These are phyloP conservation scores for Phylloporus scabripes DNA, from an alignment of 768 basidiomycete species.

Conservation along the genomic window DNA sequence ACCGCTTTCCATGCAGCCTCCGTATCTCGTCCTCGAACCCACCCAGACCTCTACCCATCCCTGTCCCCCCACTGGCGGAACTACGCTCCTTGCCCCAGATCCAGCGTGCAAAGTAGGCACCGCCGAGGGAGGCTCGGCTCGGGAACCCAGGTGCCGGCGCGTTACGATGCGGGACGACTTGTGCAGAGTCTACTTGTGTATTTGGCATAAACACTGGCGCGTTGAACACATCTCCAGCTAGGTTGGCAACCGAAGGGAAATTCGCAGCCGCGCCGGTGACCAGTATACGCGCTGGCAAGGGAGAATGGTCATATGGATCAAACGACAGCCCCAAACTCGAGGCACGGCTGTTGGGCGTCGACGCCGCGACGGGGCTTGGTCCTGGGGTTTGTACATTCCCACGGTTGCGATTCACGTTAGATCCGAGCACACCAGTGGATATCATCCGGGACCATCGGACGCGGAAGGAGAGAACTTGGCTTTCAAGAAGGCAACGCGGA, in stretches of 20 bases:
- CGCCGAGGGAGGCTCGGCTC: constrained; percentile 63
- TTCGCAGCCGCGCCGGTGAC: constrained; percentile 78
- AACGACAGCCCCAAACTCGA: constrained; percentile 60
- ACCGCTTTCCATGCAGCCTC: constrained; percentile 64
- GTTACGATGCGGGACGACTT: constrained; percentile 63
- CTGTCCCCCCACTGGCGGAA: constrained; percentile 25
- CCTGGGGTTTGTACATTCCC: constrained; percentile 29
- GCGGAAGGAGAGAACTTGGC: constrained; percentile 75
- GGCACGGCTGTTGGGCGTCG: constrained; percentile 22
- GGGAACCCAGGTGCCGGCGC: constrained; percentile 67
- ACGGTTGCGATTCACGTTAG: constrained; percentile 28
- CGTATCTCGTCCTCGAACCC: constrained; percentile 80
- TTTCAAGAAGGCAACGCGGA: constrained; percentile 80
- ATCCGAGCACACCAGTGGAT: constrained; percentile 60
- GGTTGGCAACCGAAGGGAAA: constrained; percentile 75
- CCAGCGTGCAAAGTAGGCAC: constrained; percentile 80
- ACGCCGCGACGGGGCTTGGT: constrained; percentile 21
- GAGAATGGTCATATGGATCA: constrained; percentile 69
- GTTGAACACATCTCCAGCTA: constrained; percentile 80
- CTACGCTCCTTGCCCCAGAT: constrained; percentile 68
- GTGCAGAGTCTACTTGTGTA: constrained; percentile 74
- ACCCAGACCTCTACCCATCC: constrained; percentile 38
- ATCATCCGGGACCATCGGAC: constrained; percentile 76
- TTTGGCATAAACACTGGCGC: constrained; percentile 70
- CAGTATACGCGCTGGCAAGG: constrained; percentile 61